Base-by-base conservation (phyloP, 441 rosid genomes). In the Jatropha multifida region DNA sequence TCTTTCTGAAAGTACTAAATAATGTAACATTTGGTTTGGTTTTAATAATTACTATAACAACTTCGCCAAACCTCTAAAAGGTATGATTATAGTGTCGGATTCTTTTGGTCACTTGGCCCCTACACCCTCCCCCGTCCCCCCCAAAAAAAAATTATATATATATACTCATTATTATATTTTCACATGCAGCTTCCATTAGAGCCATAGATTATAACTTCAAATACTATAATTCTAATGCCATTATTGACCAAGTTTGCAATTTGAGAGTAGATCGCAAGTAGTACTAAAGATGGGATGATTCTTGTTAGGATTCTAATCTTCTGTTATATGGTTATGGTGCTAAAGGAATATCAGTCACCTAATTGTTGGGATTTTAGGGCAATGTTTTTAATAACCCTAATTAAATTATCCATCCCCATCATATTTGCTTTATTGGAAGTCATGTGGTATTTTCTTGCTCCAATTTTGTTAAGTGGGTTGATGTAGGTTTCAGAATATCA, bases 71-170 rank as follows among this genome's bases (percentile, higher is more conserved):
- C 73, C 83, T 62, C 65, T 23, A 14, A 75, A 81, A 79, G 77
- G 51, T 44, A 69, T 46, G 82, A 86, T 85, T 65, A 88, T 88
- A 73, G 27, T 82, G 89, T 81, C 85, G 82, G 86, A 77, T 69
- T 74, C 78, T 72, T 51, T 14, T 52, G 69, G 18, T 49, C 68
- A 75, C 48, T 73, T 59, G 77, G 79, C 74, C 83, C 81, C 80
- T 23, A 0, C 23, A 23, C 0, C 23, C 23, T 23, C 23, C 23
- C 23, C 23, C 23, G 23, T 23, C 23, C 23, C 23, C 23, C 23
- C 23, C 23, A 23, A 23, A 32, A 32, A 32, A 32, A 32, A 32
- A 32, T 32, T 48, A 10, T 8, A 48, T 46, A 46, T 46, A 68
- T 67, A 65, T 37, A 52, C 73, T 68, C 80, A 81, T 81, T 51